Percentiles rank a stretch among this genome's conserved stretches.
These are phyloP conservation scores for Scedosporium apiospermum DNA, from an alignment of 2,329 filamentous ascomycete species.

Conservation along the genomic window DNA sequence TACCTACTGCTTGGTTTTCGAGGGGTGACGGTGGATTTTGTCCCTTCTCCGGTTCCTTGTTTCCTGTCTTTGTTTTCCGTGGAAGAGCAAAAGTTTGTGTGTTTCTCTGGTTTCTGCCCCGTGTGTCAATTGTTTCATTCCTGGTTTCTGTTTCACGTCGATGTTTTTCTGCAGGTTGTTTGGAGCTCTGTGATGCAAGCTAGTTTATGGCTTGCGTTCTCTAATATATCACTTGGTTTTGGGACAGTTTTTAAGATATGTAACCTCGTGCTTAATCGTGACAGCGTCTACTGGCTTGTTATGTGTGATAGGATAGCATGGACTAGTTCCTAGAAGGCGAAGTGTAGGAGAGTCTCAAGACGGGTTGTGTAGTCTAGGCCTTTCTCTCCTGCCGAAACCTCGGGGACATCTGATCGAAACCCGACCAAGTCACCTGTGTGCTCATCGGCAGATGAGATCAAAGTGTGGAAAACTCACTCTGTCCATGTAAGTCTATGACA, in stretches of 20 bases:
- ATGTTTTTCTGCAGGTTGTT: neutral
- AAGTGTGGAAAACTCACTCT: no score
- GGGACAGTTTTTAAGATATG: neutral
- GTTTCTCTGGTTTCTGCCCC: neutral
- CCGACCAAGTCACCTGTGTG: no score
- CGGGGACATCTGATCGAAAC: no score
- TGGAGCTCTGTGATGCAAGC: neutral
- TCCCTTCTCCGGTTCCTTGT: neutral
- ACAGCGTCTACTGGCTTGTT: no score
- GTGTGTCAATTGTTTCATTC: neutral
- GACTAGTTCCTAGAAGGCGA: no score
- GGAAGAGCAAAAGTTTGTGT: constrained; percentile 4
- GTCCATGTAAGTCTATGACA: no score
- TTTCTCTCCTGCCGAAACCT: no score
- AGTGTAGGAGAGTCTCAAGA: no score
- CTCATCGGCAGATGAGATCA: no score
- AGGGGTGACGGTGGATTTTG: neutral
- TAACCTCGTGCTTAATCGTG: no score
- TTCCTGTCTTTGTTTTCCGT: neutral
- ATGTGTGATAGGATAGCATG: no score
- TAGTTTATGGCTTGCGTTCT: neutral
- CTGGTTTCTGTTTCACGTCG: neutral
- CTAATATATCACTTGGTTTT: neutral
- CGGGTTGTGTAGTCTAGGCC: no score
- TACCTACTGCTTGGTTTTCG: neutral